These are phyloP conservation scores for Solanum pinnatisectum DNA, from an alignment of 257 asterid genomes.

Conservation along the genomic window DNA sequence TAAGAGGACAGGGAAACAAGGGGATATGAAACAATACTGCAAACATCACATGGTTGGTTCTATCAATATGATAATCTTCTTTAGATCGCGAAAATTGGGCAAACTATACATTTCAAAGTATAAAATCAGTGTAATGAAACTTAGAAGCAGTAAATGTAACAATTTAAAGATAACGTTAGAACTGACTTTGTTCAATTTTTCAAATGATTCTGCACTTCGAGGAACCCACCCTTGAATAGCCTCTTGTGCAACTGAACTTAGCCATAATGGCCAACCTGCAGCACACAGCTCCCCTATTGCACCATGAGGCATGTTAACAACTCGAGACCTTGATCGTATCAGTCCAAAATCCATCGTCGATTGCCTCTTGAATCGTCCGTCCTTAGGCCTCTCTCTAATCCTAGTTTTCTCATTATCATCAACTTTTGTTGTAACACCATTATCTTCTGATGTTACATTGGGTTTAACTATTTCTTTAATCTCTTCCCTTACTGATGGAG, in stretches of 20 bases:
- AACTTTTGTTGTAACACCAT: background rate
- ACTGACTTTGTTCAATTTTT: conserved; percentile 70
- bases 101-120: background rate
- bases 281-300: conserved; percentile 46
- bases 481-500: conserved; percentile 11
- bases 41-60: background rate
- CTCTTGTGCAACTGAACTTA: conserved; percentile 75
- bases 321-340: conserved; percentile 21
- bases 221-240: conserved; percentile 88
- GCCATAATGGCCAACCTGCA: conserved; percentile 97
- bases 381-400: conserved; percentile 53
- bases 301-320: conserved; percentile 43
- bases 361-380: conserved; percentile 33
- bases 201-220: conserved; percentile 70
- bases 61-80: background rate
- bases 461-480: background rate
- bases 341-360: conserved; percentile 40
- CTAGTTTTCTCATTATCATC: conserved; percentile 36
- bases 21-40: background rate
- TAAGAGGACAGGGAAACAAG: background rate
- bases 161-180: background rate
- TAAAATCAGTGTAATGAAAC: background rate
- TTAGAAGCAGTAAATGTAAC: background rate
- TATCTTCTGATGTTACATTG: background rate
- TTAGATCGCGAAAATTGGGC: background rate